Base-by-base conservation (phyloP, 2,329 filamentous ascomycete species). In the Coniochaeta prunicola region DNA sequence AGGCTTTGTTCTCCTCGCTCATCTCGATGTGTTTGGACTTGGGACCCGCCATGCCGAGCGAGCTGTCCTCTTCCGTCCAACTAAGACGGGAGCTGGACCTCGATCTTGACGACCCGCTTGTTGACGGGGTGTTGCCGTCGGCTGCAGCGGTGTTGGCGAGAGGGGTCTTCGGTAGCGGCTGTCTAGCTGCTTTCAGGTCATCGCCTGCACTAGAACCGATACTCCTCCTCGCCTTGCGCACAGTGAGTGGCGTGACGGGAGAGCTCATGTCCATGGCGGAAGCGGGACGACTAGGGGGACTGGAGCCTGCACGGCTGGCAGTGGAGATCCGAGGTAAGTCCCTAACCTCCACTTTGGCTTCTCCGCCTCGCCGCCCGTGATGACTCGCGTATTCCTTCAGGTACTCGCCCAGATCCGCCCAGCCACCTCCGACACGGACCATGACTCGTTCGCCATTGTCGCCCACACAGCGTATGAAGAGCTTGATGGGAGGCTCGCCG, bases 361-460 rank as follows among this genome's bases (percentile, higher is more conserved):
- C 78, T 12, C 70, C 70, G 31, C 69, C 68, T 45, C 84, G 86
- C n/a, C 90, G 87, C 48, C 90, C 90, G 70, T 99, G 94, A 69
- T 99, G 94, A 60, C 87, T 86, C 8, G 92, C 92, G 67, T 97
- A 99, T 71, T 96, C 91, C 65, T 92, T 89, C 45, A 99, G 80
- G 69, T 97, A 99, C 72, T 97, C 94, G 38, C 90, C 93, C 21
- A 99, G 78, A 72, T 99, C 94, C 15, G 92, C 92, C 94, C 94
- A 99, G n/a, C 94, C 94, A 60, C 94, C 94, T 13, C 94, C 94
- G 13, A 99, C 93, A 36, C 94, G 89, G 8, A 99, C 94, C 94
- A 99, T 97, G 61, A 97, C 92, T 57, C 94, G 86, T 72, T 97
- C 92, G 17, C 90, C 91, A 59, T 86, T 82, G 71, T 96, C 92